Base-by-base conservation (phyloP, 495 filamentous ascomycete genomes). In the Parachaetomium inaequale region DNA sequence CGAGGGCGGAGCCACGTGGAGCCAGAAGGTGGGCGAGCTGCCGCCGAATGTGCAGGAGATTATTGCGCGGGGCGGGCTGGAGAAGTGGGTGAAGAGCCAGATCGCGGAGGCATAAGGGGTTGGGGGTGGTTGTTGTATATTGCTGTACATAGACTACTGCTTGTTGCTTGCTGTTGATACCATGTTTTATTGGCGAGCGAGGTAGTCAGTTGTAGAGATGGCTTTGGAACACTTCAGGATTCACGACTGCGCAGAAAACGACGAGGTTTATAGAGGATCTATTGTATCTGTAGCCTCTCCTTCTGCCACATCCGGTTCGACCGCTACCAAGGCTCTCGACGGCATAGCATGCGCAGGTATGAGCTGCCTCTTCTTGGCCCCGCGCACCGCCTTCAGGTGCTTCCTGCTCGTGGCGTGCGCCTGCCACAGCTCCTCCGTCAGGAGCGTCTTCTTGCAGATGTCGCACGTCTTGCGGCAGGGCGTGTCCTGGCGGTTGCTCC, bases 31-130 rank as follows among this genome's bases (percentile, higher is more conserved):
- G 3, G 89, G 90, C 8, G 90, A 93, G 77, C 69, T 96, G 60
- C 89, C 92, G 49, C 85, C 89, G 1, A 96, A 92, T 71, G 90
- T 97, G 59, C 93, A 97, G 72, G 90, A 90, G 72, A 93, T 96
- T 61, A 86, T 96, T 68, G 91, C 90, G n/a, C 71, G 78, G 61
- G 91, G 89, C 0, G 88, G 88, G 11, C 68, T 96, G 68, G 90
- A 92, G 78, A 84, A 85, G 57, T 96, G 93, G 93, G 90, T 95
- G 4, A 89, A 90, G 80, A 78, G 78, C 46, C 80, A 88, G 74
- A 88, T 73, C 34, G 29, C 36, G 26, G 46, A 56, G 57, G 26
- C 60, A 45, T 59, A 43, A 47, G 28, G 6, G 45, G 45, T n/a
- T n/a, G n/a, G n/a, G n/a, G n/a, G 49, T 3, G 26, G 49, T 15